phyloP scores from a whole-genome alignment of 2,329 filamentous ascomycete species.

The Endocalyx cinctus region DNA sequence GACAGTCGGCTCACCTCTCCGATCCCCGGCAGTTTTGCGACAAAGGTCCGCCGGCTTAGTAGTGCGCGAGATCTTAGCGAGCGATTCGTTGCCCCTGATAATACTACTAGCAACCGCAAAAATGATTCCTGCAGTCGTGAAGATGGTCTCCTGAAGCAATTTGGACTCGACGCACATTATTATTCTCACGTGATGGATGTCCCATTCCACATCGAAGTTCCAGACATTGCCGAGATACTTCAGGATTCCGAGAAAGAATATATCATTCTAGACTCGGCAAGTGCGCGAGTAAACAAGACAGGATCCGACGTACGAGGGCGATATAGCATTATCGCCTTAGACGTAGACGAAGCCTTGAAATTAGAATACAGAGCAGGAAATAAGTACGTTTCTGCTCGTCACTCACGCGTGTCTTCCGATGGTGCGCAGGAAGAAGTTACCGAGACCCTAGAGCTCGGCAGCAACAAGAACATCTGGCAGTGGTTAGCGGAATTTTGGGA shows the following conservation, averaged over 20 bases:
- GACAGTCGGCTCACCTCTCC: too few species aligned
- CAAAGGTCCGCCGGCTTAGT: too few species aligned
- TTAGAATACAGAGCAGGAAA: conserved; percentile 54
- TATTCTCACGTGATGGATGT: conserved; percentile 38
- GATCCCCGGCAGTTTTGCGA: too few species aligned
- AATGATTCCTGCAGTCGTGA: too few species aligned
- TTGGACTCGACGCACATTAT: conserved; percentile 29
- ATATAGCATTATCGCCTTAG: conserved; percentile 70
- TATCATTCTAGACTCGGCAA: conserved; percentile 58
- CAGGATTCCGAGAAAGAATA: conserved; percentile 37
- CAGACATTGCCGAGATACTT: conserved; percentile 51
- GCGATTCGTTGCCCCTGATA: too few species aligned
- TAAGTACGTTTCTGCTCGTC: conserved; percentile 29
- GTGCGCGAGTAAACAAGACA: conserved; percentile 40
- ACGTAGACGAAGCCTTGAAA: conserved; percentile 51
- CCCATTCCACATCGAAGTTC: conserved; percentile 42
- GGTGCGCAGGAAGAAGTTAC: conserved; percentile 12
- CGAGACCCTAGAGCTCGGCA: conserved; percentile 23
- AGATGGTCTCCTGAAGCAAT: too few species aligned
- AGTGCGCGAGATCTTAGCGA: too few species aligned
- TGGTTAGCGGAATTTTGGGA: conserved; percentile 45
- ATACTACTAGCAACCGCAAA: too few species aligned
- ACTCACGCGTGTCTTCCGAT: conserved; percentile 9
- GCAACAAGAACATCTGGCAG: conserved; percentile 41
- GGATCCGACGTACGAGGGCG: conserved; percentile 50